Conservation (phyloP, 345 rosid species). For the Aquilaria malaccensis region DNA sequence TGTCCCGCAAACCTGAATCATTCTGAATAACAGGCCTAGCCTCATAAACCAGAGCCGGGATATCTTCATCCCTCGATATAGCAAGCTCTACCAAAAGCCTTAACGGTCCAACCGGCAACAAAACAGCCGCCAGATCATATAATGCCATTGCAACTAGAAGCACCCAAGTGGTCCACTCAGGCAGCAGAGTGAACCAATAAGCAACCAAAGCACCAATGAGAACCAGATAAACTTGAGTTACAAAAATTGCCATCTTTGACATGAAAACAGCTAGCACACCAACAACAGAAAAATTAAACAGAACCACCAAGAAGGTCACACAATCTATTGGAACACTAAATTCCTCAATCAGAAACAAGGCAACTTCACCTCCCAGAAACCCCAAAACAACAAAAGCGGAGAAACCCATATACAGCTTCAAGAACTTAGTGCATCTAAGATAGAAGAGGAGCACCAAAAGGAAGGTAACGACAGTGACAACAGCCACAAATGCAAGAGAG, state of each 20-base stretch:
- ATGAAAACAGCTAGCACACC: constrained; percentile 87
- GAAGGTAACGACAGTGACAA: constrained; percentile 70
- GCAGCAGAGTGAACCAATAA: constrained; percentile 81
- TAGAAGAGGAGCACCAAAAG: constrained; percentile 81
- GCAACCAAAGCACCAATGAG: constrained; percentile 83
- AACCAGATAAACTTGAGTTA: constrained; percentile 79
- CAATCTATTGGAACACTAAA: constrained; percentile 58
- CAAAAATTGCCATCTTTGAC: constrained; percentile 82
- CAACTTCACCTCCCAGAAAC: constrained; percentile 73
- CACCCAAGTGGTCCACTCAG: constrained; percentile 96
- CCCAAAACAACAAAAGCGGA: constrained; percentile 77
- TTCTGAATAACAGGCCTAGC: constrained; percentile 60
- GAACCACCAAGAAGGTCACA: constrained; percentile 48
- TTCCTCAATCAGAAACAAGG: constrained; percentile 40
- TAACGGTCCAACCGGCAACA: constrained; percentile 87
- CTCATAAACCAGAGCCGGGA: constrained; percentile 90
- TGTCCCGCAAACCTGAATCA: constrained; percentile 24
- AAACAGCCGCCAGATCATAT: constrained; percentile 91
- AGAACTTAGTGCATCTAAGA: constrained; percentile 68
- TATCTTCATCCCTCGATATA: constrained; percentile 92
- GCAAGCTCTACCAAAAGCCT: constrained; percentile 92
- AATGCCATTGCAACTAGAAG: constrained; percentile 75
- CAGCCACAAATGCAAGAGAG: constrained; percentile 70
- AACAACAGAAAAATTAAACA: constrained; percentile 71
- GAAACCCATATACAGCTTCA: constrained; percentile 74